Conservation (phyloP, 257 asterid species). For the Salvia splendens region DNA sequence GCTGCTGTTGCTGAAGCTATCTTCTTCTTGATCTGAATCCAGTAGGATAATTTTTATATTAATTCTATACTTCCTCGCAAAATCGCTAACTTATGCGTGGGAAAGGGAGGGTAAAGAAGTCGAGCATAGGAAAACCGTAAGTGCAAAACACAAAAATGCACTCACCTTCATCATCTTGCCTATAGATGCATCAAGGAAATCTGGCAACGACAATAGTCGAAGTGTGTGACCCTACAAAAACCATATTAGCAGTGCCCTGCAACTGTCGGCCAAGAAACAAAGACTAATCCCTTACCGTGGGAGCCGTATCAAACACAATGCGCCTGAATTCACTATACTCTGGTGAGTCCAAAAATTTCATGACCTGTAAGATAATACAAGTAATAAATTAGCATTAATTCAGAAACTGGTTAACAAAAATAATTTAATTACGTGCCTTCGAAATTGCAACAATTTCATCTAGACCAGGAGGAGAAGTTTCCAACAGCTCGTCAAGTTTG, state of each 20-base stretch:
- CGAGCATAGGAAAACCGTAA: background rate
- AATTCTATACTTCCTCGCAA: background rate
- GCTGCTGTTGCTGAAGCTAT: constrained; percentile 71
- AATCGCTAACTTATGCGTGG: background rate
- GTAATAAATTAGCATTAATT: background rate
- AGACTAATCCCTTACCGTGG: constrained; percentile 55
- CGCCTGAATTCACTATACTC: constrained; percentile 56
- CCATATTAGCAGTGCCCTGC: constrained; percentile 20
- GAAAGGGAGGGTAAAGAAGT: background rate
- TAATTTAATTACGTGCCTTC: constrained; percentile 43
- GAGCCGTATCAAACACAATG: constrained; percentile 76
- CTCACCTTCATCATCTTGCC: constrained; percentile 71
- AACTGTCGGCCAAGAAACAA: constrained; percentile 26
- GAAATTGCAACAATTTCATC: constrained; percentile 82
- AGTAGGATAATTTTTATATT: background rate
- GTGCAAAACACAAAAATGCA: background rate
- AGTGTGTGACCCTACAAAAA: constrained; percentile 71
- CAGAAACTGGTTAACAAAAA: background rate
- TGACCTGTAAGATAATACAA: constrained; percentile 47
- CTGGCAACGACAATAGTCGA: constrained; percentile 68
- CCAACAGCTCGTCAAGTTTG: constrained; percentile 74
- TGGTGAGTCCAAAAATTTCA: constrained; percentile 68
- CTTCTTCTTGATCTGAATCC: constrained; percentile 63
- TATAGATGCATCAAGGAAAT: constrained; percentile 67
- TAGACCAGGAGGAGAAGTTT: constrained; percentile 71